Evolutionary conservation across 257 asterid species (phyloP).

Genomic region (Scutellaria barbata): DNA sequence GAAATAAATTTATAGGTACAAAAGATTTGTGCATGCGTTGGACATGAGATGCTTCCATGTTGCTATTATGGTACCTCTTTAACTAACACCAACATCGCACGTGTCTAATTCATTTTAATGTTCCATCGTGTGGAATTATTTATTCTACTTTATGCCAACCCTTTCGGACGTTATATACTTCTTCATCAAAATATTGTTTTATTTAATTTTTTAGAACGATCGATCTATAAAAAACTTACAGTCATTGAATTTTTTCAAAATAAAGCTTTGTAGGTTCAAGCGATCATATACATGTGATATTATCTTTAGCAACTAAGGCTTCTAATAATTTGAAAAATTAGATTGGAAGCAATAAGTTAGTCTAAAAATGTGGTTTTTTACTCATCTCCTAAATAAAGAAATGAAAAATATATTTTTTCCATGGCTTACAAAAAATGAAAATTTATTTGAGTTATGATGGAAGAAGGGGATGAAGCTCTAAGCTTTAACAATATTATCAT

Average conservation of each 20-base stretch:
- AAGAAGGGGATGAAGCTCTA: too few relatives aligned
- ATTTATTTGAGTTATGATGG: too few relatives aligned
- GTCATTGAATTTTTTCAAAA: too few relatives aligned
- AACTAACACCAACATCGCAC: constrained; percentile 41
- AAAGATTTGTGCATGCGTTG: constrained; percentile 42
- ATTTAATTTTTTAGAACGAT: not conserved
- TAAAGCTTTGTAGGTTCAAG: not conserved
- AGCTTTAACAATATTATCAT: too few relatives aligned
- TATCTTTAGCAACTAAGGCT: not conserved
- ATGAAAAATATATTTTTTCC: too few relatives aligned
- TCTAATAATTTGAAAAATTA: not conserved
- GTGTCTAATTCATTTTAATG: constrained; percentile 36
- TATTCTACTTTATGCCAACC: not conserved
- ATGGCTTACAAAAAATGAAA: too few relatives aligned
- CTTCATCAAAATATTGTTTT: too few relatives aligned
- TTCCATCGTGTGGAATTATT: constrained; percentile 31
- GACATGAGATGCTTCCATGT: constrained; percentile 32
- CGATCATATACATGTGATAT: not conserved
- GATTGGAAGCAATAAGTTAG: not conserved
- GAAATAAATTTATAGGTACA: constrained; percentile 4
- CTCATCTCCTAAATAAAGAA: too few relatives aligned
- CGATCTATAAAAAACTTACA: too few relatives aligned
- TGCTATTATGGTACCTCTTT: constrained; percentile 23
- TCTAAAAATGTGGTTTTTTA: too few relatives aligned
- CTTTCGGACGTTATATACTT: not conserved